Evolutionary conservation across 1,284 basidiomycete species (phyloP).

Genomic region (Lignosus rhinocerotis): DNA sequence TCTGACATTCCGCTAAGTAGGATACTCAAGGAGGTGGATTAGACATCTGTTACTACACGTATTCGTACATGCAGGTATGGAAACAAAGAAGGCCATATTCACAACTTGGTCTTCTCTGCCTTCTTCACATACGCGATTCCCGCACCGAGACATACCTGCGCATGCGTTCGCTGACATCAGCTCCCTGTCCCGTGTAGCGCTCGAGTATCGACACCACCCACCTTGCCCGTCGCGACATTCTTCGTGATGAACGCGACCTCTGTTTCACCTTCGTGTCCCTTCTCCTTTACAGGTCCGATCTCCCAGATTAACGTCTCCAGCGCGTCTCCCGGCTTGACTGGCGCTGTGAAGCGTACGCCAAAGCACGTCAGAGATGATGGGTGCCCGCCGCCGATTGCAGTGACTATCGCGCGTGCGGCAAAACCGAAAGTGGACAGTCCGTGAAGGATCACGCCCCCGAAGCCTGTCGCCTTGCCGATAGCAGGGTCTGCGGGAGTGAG

Average conservation of each 20-base stretch:
- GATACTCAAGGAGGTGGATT: too few species aligned
- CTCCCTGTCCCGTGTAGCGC: not conserved
- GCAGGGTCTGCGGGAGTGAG: constrained; percentile 52
- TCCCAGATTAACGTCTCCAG: constrained; percentile 82
- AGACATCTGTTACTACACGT: too few species aligned
- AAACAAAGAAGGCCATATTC: not conserved
- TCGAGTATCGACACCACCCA: constrained; percentile 28
- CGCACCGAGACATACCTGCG: constrained; percentile 51
- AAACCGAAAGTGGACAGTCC: constrained; percentile 81
- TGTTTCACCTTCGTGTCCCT: constrained; percentile 61
- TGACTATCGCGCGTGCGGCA: constrained; percentile 71
- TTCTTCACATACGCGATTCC: constrained; percentile 64
- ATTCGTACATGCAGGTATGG: too few species aligned
- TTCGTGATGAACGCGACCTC: constrained; percentile 76
- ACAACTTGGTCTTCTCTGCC: constrained; percentile 54
- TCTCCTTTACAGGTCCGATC: constrained; percentile 44
- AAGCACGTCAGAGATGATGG: constrained; percentile 64
- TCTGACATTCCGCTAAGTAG: too few species aligned
- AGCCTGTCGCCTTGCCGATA: constrained; percentile 70
- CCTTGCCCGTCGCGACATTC: constrained; percentile 70
- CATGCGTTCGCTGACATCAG: not conserved
- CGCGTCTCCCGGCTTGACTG: constrained; percentile 77
- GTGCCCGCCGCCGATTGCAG: constrained; percentile 58
- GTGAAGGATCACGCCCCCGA: constrained; percentile 81
- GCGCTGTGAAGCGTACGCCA: constrained; percentile 75